phyloP scores from a whole-genome alignment of 2,329 filamentous ascomycete species.

The Periconia macrospinosa region DNA sequence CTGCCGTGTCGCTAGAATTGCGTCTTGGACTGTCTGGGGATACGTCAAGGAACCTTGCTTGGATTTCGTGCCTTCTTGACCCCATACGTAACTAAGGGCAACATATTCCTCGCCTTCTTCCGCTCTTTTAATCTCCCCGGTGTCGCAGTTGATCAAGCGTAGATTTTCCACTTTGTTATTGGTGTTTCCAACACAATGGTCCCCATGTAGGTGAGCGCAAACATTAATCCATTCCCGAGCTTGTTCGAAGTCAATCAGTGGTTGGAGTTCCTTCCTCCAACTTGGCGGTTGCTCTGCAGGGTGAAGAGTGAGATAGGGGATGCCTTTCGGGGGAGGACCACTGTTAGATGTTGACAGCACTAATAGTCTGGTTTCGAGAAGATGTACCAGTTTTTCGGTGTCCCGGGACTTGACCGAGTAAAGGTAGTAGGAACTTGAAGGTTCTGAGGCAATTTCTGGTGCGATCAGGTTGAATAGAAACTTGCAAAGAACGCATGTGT shows the following conservation, averaged over 20 bases:
- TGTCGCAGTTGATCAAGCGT: slow-evolving; percentile 8
- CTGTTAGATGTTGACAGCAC: slow-evolving; percentile 5
- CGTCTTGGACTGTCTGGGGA: slow-evolving; percentile 11
- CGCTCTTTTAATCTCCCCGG: slow-evolving; percentile 1
- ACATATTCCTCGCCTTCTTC: slow-evolving; percentile 1
- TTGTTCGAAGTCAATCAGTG: slow-evolving; percentile 8
- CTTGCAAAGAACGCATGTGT: background rate
- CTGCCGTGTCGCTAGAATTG: background rate
- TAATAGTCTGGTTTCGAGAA: slow-evolving; percentile 4
- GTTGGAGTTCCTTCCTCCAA: slow-evolving; percentile 3
- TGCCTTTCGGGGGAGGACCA: slow-evolving; percentile 3
- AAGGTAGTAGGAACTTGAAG: slow-evolving; percentile 1
- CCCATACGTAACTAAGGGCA: slow-evolving; percentile 12
- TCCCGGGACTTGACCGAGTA: slow-evolving; percentile 7
- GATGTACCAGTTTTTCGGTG: slow-evolving; percentile 1
- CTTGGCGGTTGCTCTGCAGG: background rate
- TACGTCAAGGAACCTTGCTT: background rate
- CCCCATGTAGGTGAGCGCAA: slow-evolving; percentile 5
- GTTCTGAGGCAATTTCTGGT: background rate
- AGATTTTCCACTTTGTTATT: background rate
- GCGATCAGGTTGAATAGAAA: background rate
- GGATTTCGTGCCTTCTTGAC: background rate
- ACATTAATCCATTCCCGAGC: slow-evolving; percentile 4
- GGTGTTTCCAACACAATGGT: slow-evolving; percentile 1
- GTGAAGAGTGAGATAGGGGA: slow-evolving; percentile 6